phyloP scores from a whole-genome alignment of 805 yeast species.

The Hermanozyma aechmeae region DNA sequence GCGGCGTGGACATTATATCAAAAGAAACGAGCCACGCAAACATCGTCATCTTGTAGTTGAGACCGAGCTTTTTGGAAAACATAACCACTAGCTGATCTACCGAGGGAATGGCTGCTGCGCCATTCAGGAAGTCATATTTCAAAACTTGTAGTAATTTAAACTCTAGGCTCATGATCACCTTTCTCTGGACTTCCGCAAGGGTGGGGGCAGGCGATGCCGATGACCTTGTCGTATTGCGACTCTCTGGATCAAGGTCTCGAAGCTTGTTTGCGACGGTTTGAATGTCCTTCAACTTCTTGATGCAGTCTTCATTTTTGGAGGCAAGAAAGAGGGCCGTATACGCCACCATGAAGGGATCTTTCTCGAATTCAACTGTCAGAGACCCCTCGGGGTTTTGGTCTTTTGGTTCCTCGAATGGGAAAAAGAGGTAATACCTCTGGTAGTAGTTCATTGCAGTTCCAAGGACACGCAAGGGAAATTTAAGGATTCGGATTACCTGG shows the following conservation, averaged over 20 bases:
- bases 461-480: conserved; percentile 62
- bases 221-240: conserved; percentile 13
- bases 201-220: conserved; percentile 6
- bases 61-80: conserved; percentile 39
- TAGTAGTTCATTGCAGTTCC: conserved; percentile 65
- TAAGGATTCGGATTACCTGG: conserved; percentile 42
- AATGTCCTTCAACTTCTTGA: conserved; percentile 63
- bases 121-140: conserved; percentile 70
- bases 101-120: conserved; percentile 30
- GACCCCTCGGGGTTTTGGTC: conserved; percentile 14
- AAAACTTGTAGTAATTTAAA: conserved; percentile 66
- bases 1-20: conserved; percentile 64
- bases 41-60: conserved; percentile 40
- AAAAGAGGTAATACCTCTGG: conserved; percentile 62
- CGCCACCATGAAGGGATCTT: conserved; percentile 52
- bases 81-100: conserved; percentile 62
- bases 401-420: conserved; percentile 37
- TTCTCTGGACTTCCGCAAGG: conserved; percentile 44
- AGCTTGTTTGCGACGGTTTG: conserved; percentile 38
- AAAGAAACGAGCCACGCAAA: conserved; percentile 69
- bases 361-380: conserved; percentile 16
- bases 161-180: conserved; percentile 51
- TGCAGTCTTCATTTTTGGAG: conserved; percentile 74
- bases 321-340: conserved; percentile 63
- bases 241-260: conserved; percentile 26